These are phyloP conservation scores for Knufia petricola DNA, from an alignment of 2,329 filamentous ascomycete genomes.

Conservation along the genomic window DNA sequence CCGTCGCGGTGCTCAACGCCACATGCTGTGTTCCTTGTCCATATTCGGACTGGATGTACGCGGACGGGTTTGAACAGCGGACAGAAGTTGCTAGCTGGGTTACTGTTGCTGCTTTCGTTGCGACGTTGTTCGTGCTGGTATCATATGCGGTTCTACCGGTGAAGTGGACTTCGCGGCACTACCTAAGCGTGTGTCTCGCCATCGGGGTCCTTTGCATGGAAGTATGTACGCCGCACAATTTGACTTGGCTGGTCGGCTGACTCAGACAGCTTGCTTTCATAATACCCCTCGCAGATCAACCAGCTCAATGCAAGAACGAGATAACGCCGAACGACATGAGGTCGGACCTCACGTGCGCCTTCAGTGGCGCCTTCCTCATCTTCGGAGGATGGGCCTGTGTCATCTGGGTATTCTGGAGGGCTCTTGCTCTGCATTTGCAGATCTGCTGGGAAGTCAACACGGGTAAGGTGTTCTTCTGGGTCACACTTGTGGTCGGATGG, in stretches of 20 bases:
- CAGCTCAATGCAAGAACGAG: conserved; percentile 72
- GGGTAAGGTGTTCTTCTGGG: conserved; percentile 81
- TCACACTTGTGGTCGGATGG: conserved; percentile 72
- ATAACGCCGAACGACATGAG: conserved; percentile 95
- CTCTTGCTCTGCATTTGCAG: conserved; percentile 86
- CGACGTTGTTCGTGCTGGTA: conserved; percentile 64
- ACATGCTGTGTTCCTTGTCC: conserved; percentile 88
- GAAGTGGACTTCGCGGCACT: conserved; percentile 85
- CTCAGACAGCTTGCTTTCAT: conserved; percentile 68
- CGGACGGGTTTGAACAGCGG: conserved; percentile 46
- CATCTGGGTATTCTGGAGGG: conserved; percentile 85
- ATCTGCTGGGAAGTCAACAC: conserved; percentile 96
- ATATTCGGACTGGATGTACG: conserved; percentile 65
- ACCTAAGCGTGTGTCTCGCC: conserved; percentile 80
- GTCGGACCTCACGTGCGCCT: conserved; percentile 69
- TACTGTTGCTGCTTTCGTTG: conserved; percentile 62
- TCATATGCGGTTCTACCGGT: conserved; percentile 74
- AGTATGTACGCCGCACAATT: conserved; percentile 35
- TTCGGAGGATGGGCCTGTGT: conserved; percentile 75
- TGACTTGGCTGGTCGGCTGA: conserved; percentile 11
- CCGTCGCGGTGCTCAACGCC: conserved; percentile 37
- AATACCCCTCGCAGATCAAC: conserved; percentile 68
- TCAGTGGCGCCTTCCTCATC: conserved; percentile 77
- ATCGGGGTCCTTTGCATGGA: conserved; percentile 68
- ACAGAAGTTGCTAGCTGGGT: conserved; percentile 69